A percentile compares a stretch with the other conserved stretches of the same genome.
Evolutionary conservation across 176 grass and related monocot genomes (phyloP).

Genomic region (Ensete glaucum): DNA sequence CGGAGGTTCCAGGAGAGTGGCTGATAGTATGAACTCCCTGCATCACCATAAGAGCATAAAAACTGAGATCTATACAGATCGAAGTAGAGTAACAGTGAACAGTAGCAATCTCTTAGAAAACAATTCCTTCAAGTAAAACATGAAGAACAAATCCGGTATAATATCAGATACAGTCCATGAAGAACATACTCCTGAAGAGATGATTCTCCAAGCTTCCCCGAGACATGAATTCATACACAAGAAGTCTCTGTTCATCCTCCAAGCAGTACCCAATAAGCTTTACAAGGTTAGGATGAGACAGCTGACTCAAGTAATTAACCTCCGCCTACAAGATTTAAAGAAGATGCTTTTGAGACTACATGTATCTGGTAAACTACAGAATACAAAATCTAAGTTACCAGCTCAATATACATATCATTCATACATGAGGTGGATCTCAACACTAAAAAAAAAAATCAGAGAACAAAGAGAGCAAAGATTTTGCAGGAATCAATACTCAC

Average conservation of each 20-base stretch:
- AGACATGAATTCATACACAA: slow-evolving; percentile 84
- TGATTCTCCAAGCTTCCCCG: slow-evolving; percentile 87
- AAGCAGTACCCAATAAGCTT: slow-evolving; percentile 70
- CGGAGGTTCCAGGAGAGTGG: slow-evolving; percentile 83
- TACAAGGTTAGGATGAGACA: slow-evolving; percentile 66
- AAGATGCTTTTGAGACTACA: neutral
- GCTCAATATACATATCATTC: slow-evolving; percentile 3
- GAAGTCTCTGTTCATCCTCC: slow-evolving; percentile 70
- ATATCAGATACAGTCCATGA: neutral
- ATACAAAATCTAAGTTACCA: slow-evolving; percentile 1
- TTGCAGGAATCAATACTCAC: slow-evolving; percentile 20
- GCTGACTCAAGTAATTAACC: slow-evolving; percentile 60
- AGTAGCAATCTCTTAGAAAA: neutral
- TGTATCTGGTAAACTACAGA: neutral
- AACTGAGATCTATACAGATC: slow-evolving; percentile 7
- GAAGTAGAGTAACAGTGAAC: neutral
- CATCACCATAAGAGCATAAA: neutral
- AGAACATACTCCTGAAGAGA: slow-evolving; percentile 64
- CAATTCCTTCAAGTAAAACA: neutral
- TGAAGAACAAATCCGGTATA: neutral
- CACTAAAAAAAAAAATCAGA: neutral
- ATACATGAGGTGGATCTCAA: neutral
- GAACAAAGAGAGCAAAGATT: neutral
- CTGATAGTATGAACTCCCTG: slow-evolving; percentile 57
- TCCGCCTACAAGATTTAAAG: slow-evolving; percentile 41